phyloP scores from a whole-genome alignment of 1,284 basidiomycete species.

The Sporisorium iseilematis-ciliati region DNA sequence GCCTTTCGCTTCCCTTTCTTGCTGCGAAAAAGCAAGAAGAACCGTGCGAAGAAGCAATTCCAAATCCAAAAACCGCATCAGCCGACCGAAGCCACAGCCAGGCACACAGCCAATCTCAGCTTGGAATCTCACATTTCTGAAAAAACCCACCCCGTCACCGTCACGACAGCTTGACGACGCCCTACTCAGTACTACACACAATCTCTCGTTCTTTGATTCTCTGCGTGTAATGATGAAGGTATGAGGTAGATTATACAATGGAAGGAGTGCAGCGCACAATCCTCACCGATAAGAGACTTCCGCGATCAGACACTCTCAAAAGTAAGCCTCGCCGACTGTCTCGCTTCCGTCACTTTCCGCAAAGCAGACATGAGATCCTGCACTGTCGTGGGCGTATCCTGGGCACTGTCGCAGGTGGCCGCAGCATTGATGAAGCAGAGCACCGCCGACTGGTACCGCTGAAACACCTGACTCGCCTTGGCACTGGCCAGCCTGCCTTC shows the following conservation, averaged over 20 bases:
- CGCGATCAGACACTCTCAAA: slow-evolving; percentile 13
- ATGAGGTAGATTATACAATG: not conserved
- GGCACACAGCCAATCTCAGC: not conserved
- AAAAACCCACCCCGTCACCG: no score
- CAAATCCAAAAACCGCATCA: slow-evolving; percentile 11
- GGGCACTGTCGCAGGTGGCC: slow-evolving; percentile 32
- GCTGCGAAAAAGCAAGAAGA: slow-evolving; percentile 4
- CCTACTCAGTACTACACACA: no score
- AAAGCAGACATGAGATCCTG: slow-evolving; percentile 26
- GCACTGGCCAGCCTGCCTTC: slow-evolving; percentile 30
- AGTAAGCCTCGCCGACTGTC: slow-evolving; percentile 12
- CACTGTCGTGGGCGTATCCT: slow-evolving; percentile 27
- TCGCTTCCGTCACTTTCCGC: slow-evolving; percentile 18
- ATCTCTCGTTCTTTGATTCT: no score
- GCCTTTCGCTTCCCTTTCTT: not conserved
- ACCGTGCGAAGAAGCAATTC: slow-evolving; percentile 22
- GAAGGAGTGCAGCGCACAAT: no score
- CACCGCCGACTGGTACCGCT: slow-evolving; percentile 33
- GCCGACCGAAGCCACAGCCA: slow-evolving; percentile 16
- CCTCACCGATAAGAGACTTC: no score
- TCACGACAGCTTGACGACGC: no score
- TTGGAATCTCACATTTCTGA: no score
- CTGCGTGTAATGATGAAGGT: no score
- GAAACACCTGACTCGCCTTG: slow-evolving; percentile 31
- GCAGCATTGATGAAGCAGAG: slow-evolving; percentile 39